phyloP scores from a whole-genome alignment of 2,329 filamentous ascomycete genomes.

The Phaeosphaeria sp. region DNA sequence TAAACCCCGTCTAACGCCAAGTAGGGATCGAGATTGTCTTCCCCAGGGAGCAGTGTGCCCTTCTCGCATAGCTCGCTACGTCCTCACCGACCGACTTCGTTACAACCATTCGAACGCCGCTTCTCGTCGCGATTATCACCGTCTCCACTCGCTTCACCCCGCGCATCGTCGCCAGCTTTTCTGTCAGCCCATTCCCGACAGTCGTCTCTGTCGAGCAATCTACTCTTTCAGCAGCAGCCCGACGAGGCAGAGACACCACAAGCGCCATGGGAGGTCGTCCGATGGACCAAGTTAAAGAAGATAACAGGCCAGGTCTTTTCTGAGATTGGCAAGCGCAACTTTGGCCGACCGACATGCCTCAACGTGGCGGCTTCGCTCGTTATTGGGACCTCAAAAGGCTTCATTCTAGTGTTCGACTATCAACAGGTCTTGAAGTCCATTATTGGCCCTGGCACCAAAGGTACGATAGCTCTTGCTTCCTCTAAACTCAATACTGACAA shows the following conservation, averaged over 20 bases:
- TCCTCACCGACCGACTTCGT: conserved; percentile 78
- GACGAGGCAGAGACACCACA: conserved; percentile 63
- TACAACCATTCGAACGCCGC: conserved; percentile 91
- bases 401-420: conserved; percentile 96
- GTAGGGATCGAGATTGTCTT: conserved; percentile 61
- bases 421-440: conserved; percentile 94
- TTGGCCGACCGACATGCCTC: conserved; percentile 89
- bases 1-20: conserved; percentile 12
- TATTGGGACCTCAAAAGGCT: conserved; percentile 90
- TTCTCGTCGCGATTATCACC: conserved; percentile 86
- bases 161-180: conserved; percentile 77
- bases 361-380: conserved; percentile 87
- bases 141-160: conserved; percentile 64
- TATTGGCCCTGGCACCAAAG: conserved; percentile 90
- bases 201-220: conserved; percentile 76
- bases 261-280: conserved; percentile 93
- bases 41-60: conserved; percentile 76
- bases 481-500: conserved; percentile 35
- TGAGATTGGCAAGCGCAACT: conserved; percentile 88
- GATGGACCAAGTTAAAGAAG: conserved; percentile 93
- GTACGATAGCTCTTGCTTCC: conserved; percentile 52
- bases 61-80: conserved; percentile 72
- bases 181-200: conserved; percentile 79
- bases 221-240: conserved; percentile 65
- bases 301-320: conserved; percentile 90